phyloP scores from a whole-genome alignment of 768 basidiomycete species.

The Omphalotus guepiniiformis region DNA sequence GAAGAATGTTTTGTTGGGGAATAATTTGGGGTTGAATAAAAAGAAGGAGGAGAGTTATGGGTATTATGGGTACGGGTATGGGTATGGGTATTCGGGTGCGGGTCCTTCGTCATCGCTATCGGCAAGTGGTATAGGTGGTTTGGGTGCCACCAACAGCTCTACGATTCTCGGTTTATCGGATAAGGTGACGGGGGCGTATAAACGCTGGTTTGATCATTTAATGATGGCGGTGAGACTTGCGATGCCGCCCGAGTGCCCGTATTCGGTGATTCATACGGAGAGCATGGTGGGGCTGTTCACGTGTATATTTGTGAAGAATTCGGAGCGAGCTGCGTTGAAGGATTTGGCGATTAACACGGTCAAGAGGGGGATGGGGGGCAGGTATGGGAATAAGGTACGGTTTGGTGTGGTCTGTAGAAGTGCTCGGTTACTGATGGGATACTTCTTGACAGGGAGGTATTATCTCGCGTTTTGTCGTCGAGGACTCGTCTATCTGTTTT shows the following conservation, averaged over 20 bases:
- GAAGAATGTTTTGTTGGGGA: constrained; percentile 82
- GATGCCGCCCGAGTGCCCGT: constrained; percentile 71
- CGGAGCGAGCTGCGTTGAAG: constrained; percentile 55
- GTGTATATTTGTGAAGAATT: constrained; percentile 68
- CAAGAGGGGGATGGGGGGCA: constrained; percentile 89
- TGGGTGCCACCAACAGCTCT: too few relatives aligned
- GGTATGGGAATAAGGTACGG: constrained; percentile 93
- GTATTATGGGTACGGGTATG: too few relatives aligned
- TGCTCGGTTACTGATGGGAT: constrained; percentile 5
- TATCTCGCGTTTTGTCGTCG: constrained; percentile 82
- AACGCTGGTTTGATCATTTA: constrained; percentile 83
- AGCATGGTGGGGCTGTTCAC: constrained; percentile 67
- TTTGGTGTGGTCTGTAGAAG: neutral
- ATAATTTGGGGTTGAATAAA: too few relatives aligned
- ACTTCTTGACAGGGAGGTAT: constrained; percentile 72
- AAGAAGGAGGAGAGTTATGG: too few relatives aligned
- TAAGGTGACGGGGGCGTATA: constrained; percentile 83
- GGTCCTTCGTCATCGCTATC: too few relatives aligned
- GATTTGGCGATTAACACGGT: constrained; percentile 75
- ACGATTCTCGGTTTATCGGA: constrained; percentile 51
- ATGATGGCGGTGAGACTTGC: constrained; percentile 64
- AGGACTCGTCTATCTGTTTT: constrained; percentile 91
- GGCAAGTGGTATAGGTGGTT: too few relatives aligned
- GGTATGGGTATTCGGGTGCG: too few relatives aligned
- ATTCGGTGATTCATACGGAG: constrained; percentile 79